Conservation (phyloP, 257 asterid species). For the Solanum pinnatisectum region DNA sequence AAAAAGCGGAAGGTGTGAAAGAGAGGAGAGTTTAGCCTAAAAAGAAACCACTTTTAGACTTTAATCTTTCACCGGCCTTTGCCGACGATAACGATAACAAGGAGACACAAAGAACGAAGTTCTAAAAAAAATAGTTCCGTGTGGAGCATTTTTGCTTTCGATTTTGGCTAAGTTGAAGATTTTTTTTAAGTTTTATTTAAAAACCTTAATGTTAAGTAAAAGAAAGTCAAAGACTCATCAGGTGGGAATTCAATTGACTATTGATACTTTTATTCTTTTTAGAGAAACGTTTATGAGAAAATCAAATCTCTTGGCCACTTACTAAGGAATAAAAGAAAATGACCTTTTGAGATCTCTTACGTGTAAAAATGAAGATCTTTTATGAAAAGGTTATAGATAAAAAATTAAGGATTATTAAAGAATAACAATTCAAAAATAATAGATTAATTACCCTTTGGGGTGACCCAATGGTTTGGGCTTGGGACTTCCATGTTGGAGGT, state of each 20-base stretch:
- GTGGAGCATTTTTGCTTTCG: background rate
- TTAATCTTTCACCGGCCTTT: background rate
- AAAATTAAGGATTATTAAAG: too few relatives aligned
- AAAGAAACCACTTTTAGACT: background rate
- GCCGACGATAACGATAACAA: background rate
- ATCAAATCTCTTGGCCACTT: background rate
- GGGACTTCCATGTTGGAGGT: too few relatives aligned
- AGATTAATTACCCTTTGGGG: too few relatives aligned
- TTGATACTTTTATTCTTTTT: background rate
- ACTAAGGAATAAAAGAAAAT: background rate
- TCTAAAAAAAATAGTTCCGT: background rate
- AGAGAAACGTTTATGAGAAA: background rate
- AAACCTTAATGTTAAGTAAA: background rate
- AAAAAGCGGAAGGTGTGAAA: background rate
- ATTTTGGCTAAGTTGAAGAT: background rate
- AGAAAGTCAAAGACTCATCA: background rate
- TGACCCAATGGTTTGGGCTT: too few relatives aligned
- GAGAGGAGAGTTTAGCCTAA: background rate
- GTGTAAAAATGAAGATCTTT: background rate
- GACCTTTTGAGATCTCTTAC: background rate
- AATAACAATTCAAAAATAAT: too few relatives aligned
- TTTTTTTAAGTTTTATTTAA: too few relatives aligned
- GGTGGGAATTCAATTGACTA: background rate
- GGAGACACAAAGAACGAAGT: background rate
- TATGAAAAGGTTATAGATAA: too few relatives aligned